Base-by-base conservation (phyloP, 2,329 filamentous ascomycete species). In the Botrytis squamosa region DNA sequence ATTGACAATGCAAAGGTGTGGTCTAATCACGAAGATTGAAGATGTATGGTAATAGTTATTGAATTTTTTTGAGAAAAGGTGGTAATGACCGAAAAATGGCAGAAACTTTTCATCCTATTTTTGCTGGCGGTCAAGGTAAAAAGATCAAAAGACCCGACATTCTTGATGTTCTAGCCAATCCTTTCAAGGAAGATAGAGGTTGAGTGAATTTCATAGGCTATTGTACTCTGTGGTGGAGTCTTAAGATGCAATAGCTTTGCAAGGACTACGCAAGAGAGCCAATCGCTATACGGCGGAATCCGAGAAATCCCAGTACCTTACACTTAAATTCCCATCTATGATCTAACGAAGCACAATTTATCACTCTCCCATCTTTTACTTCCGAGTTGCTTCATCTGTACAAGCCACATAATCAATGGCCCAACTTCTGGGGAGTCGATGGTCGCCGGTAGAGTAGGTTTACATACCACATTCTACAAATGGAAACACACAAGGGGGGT, bases 271-370 rank as follows among this genome's bases (percentile, higher is more conserved):
- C 16, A 60, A 57, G 69, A 33, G 20, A 33, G 33, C 62, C 70
- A 72, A 72, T 72, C 60, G 70, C 49, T 46, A 42, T n/a, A 44
- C 70, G 62, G 62, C 70, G 70, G 29, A 67, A 67, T 72, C 70
- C 70, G 70, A 66, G 44, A 40, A 65, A 64, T 44, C 40, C 22
- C 44, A 55, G 25, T 63, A 52, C 55, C 44, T 66, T 52, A 67
- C 33, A 67, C 64, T 52, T 38, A 66, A 29, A 65, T 46, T 46
- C 25, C 10, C 10, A 33, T 46, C 40, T 20, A 65, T 40, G 40
- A 66, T 57, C n/a, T 12, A n/a, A 46, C n/a, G 33, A 29, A 55
- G 49, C 49, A 25, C 25, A 29, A 10, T 55, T 46, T 65, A 29
- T 20, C 33, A 20, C 14, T 40, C 38, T 16, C 22, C 8, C 33